phyloP scores from a whole-genome alignment of 129 eudicot genomes.

The Gnaphalium uliginosum region DNA sequence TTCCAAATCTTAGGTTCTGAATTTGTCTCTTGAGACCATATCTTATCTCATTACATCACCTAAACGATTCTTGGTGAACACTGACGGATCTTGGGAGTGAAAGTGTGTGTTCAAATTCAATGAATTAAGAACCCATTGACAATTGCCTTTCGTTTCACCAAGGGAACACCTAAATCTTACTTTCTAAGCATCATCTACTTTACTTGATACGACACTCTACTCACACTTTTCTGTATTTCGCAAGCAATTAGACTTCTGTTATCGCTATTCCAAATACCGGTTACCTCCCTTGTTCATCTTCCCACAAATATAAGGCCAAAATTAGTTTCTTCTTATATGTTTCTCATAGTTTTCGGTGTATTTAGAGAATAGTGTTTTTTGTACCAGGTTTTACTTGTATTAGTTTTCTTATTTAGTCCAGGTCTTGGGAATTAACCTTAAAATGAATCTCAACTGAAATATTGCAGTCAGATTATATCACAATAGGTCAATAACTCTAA shows the following conservation, averaged over 20 bases:
- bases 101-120: slow-evolving; percentile 26
- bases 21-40: not conserved
- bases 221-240: slow-evolving; percentile 14
- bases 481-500: not conserved
- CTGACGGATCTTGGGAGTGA: slow-evolving; percentile 8
- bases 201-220: slow-evolving; percentile 25
- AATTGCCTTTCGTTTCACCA: slow-evolving; percentile 4
- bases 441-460: too few species aligned
- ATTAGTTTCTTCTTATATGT: not conserved
- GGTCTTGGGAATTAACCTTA: too few species aligned
- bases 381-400: too few species aligned
- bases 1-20: slow-evolving; percentile 10
- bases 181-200: slow-evolving; percentile 27
- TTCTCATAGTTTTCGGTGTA: not conserved
- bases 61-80: not conserved
- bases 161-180: slow-evolving; percentile 26
- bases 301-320: not conserved
- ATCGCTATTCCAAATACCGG: not conserved
- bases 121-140: slow-evolving; percentile 28
- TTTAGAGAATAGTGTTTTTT: too few species aligned
- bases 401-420: too few species aligned
- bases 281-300: not conserved
- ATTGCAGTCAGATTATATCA: too few species aligned
- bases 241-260: slow-evolving; percentile 33
- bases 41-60: not conserved